phyloP scores from a whole-genome alignment of 495 filamentous ascomycete species.

The Penicillium paxilli region DNA sequence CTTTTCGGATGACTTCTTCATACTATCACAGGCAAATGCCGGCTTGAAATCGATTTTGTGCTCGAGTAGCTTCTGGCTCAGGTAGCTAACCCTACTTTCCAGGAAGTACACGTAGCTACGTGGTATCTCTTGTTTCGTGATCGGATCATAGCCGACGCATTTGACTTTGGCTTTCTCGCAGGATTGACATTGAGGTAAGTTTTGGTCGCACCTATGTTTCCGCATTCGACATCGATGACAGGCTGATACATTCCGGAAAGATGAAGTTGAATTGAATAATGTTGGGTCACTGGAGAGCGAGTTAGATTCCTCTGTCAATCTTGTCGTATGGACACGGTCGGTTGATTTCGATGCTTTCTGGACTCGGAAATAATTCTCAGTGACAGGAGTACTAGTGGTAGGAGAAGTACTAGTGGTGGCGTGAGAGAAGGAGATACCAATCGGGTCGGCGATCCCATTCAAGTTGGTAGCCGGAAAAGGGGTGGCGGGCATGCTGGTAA shows the following conservation, averaged over 20 bases:
- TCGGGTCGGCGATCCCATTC: too few relatives aligned
- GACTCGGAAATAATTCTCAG: too few relatives aligned
- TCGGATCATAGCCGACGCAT: conserved; percentile 92
- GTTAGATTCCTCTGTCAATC: background rate
- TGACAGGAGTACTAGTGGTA: too few relatives aligned
- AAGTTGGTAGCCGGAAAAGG: too few relatives aligned
- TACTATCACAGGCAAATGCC: conserved; percentile 72
- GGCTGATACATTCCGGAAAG: conserved; percentile 89
- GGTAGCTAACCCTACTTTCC: conserved; percentile 76
- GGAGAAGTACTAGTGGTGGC: too few relatives aligned
- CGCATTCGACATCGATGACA: conserved; percentile 88
- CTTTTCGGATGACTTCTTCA: too few relatives aligned
- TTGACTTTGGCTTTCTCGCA: conserved; percentile 84
- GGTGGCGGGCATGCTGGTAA: too few relatives aligned
- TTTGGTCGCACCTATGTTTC: conserved; percentile 92
- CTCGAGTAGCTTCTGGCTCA: conserved; percentile 68
- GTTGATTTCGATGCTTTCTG: background rate
- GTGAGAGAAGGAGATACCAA: too few relatives aligned
- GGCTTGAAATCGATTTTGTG: conserved; percentile 69
- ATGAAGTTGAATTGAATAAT: conserved; percentile 27
- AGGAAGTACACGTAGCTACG: conserved; percentile 93
- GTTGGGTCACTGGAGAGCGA: background rate
- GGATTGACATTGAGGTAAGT: conserved; percentile 79
- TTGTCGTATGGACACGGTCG: background rate
- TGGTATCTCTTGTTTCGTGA: conserved; percentile 89